Conservation (phyloP, 192 early-diverging fungal genomes). For the Backusella psychrophila region DNA sequence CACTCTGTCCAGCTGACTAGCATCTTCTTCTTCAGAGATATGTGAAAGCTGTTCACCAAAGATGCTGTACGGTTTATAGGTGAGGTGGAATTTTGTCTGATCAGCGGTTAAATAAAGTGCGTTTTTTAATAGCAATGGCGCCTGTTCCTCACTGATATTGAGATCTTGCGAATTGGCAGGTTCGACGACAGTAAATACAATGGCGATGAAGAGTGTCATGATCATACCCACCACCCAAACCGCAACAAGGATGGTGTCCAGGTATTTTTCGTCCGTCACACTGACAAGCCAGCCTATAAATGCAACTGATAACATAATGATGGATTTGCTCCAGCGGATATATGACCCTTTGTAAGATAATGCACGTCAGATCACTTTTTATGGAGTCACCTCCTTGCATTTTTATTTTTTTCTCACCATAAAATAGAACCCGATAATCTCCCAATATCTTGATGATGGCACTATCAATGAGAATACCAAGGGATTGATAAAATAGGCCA, state of each 20-base stretch:
- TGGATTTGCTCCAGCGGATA: background rate
- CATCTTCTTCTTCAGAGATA: conserved; percentile 27
- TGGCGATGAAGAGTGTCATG: background rate
- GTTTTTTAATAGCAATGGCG: conserved; percentile 20
- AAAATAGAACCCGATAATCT: conserved; percentile 25
- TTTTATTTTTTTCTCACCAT: conserved; percentile 20
- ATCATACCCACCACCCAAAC: background rate
- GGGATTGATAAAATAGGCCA: conserved; percentile 17
- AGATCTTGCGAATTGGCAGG: conserved; percentile 7
- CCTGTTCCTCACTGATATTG: conserved; percentile 9
- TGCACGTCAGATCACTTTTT: conserved; percentile 10
- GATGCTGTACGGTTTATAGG: conserved; percentile 27
- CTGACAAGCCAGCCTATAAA: conserved; percentile 10
- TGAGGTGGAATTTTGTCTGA: background rate
- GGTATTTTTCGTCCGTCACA: background rate
- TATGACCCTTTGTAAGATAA: conserved; percentile 12
- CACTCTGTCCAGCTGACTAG: conserved; percentile 21
- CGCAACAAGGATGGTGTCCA: background rate
- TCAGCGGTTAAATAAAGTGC: conserved; percentile 9
- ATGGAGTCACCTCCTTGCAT: background rate
- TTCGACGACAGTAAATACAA: background rate
- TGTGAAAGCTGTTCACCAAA: conserved; percentile 30
- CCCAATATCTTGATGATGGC: conserved; percentile 23
- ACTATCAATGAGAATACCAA: conserved; percentile 19
- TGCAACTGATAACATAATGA: background rate